phyloP scores from a whole-genome alignment of 768 basidiomycete species.

The Xerocomellus intermedius region DNA sequence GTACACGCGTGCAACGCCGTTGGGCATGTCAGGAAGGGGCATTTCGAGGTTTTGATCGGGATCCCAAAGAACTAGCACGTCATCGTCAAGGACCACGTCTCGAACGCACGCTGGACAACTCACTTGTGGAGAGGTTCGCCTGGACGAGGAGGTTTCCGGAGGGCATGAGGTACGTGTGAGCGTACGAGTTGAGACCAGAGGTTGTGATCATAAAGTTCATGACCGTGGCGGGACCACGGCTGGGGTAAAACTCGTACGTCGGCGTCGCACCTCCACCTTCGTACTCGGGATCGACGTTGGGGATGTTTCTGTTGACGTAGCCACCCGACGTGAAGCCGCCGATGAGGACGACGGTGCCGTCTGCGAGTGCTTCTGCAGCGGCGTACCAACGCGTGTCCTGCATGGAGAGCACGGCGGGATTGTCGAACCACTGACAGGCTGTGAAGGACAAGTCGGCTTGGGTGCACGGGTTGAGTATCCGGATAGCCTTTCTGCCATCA shows the following conservation, averaged over 20 bases:
- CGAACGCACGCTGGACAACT: constrained; percentile 24
- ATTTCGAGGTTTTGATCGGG: constrained; percentile 55
- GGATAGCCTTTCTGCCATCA: constrained; percentile 78
- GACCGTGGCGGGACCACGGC: constrained; percentile 44
- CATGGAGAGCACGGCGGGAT: constrained; percentile 60
- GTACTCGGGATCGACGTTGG: constrained; percentile 58
- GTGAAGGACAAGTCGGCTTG: constrained; percentile 41
- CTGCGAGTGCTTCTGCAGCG: constrained; percentile 62
- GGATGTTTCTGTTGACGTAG: constrained; percentile 71
- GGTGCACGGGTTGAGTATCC: constrained; percentile 74
- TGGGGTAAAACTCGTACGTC: constrained; percentile 80
- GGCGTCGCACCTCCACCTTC: constrained; percentile 71
- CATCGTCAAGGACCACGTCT: neutral
- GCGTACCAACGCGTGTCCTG: constrained; percentile 73
- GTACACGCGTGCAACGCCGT: constrained; percentile 74
- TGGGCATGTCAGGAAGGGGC: constrained; percentile 69
- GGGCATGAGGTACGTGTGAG: constrained; percentile 69
- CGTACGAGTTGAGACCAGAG: constrained; percentile 75
- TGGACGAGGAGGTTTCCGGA: constrained; percentile 78
- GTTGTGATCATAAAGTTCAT: constrained; percentile 71
- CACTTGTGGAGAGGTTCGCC: constrained; percentile 71
- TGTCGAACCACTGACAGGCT: constrained; percentile 69
- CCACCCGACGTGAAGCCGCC: constrained; percentile 77
- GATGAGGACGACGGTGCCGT: constrained; percentile 76
- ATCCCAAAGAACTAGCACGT: constrained; percentile 47